Percentiles rank a stretch among this genome's conserved stretches.
Conservation (phyloP, 192 early-diverging fungal genomes). For the Haplosporangium gracile region DNA sequence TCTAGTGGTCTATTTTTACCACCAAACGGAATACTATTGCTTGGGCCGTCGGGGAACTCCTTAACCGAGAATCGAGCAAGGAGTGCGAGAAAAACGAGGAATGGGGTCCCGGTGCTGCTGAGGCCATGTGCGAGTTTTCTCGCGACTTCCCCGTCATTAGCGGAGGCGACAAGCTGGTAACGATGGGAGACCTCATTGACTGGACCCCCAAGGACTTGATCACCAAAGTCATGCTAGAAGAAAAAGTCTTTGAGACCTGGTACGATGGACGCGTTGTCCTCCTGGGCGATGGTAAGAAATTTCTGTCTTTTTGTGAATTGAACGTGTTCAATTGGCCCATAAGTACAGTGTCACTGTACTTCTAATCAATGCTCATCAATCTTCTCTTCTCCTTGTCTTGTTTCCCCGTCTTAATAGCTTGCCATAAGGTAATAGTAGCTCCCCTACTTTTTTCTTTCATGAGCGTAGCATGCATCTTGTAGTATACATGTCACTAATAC, state of each 20-base stretch:
- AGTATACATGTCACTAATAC: background rate
- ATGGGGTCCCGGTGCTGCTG: conserved; percentile 18
- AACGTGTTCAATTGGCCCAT: too few species aligned
- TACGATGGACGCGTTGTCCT: conserved; percentile 13
- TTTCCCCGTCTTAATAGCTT: background rate
- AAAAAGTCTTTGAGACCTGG: conserved; percentile 30
- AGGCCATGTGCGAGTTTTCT: background rate
- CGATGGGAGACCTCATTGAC: conserved; percentile 12
- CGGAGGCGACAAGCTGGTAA: background rate
- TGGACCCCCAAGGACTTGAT: background rate
- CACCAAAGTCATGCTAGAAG: conserved; percentile 7
- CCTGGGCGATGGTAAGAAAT: conserved; percentile 20
- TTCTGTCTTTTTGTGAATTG: background rate
- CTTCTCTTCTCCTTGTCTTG: background rate
- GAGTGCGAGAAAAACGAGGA: conserved; percentile 9
- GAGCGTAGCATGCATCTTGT: background rate
- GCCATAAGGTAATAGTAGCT: conserved; percentile 6
- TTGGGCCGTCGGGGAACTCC: conserved; percentile 10
- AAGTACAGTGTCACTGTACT: too few species aligned
- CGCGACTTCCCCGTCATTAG: conserved; percentile 10
- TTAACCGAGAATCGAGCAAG: background rate
- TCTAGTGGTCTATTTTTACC: conserved; percentile 13
- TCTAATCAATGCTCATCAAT: background rate
- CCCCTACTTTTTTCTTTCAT: background rate
- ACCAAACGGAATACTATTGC: background rate